Base-by-base conservation (phyloP, 106 monocot genomes). In the Dendrobium officinale region DNA sequence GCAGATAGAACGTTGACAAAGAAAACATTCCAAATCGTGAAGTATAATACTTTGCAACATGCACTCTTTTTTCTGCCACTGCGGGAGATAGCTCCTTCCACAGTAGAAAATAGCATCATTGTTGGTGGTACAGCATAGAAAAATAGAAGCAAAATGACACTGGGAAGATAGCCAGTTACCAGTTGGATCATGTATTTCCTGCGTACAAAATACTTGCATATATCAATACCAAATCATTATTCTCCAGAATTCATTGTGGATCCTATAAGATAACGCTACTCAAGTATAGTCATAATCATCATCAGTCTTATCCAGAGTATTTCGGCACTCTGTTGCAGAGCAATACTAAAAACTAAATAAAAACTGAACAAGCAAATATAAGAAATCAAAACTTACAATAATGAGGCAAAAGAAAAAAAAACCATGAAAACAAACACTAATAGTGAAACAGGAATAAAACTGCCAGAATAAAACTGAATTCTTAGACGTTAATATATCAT, bases 21-120 rank as follows among this genome's bases (percentile, higher is more conserved):
- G 84, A 95, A 95, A 9, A 95, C 81, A 84, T 95, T 95, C 95
- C 95, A 95, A 44, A 95, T 89, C 31, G 81, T 88, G 86, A 95
- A 95, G 82, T 86, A 95, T 54, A 95, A 77, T 24, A 95, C 89
- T 89, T 95, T 95, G 45, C 44, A 86, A 67, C 85, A 83, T 22
- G 95, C 95, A 88, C 95, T 95, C 56, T 82, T 95, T 86, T 95
- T 93, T 79, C 95, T 84, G 26, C 47, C 78, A 79, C 95, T 95
- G 31, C 84, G 89, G 42, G 95, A 93, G 37, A 89, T 81, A 43
- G 93, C 86, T 49, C 93, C 95, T 81, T 95, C 95, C 33, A 91
- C 26, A 9, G 93, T 44, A 51, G 95, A 87, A 80, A 95, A 91
- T 31, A 93, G 82, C 91, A 93, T 95, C 95, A 95, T 95, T 26